These are phyloP conservation scores for Saturnispora kantuleensis DNA, from an alignment of 805 yeast genomes.

Conservation along the genomic window DNA sequence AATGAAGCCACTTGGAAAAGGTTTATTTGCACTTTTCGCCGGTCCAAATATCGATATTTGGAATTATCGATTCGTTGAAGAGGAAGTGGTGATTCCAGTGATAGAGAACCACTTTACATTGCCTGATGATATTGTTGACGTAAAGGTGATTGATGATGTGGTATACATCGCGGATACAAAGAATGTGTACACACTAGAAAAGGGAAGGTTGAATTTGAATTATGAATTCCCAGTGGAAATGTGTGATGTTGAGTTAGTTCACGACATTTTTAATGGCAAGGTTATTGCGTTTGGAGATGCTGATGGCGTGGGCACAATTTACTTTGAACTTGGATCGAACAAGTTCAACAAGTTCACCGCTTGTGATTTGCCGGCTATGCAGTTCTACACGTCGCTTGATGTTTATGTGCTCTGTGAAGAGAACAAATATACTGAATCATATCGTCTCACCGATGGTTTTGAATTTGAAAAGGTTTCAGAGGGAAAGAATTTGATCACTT, in stretches of 20 bases:
- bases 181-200: too few relatives aligned
- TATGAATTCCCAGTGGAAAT: too few relatives aligned
- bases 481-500: neutral
- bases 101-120: constrained; percentile 1
- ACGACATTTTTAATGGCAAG: neutral
- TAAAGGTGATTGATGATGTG: neutral
- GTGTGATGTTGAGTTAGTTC: neutral
- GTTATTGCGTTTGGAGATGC: neutral
- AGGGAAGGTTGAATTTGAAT: too few relatives aligned
- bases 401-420: constrained; percentile 7
- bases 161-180: too few relatives aligned
- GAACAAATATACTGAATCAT: too few relatives aligned
- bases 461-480: too few relatives aligned
- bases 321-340: neutral
- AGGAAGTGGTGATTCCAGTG: neutral
- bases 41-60: constrained; percentile 2
- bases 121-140: constrained; percentile 3
- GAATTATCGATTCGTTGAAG: neutral
- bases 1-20: neutral
- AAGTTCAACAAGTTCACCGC: neutral
- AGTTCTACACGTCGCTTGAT: neutral
- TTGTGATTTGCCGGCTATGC: constrained; percentile 7
- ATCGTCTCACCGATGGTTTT: too few relatives aligned
- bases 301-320: neutral
- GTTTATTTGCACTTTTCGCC: neutral